Conservation (phyloP, 768 basidiomycete genomes). For the Suillus lakei region DNA sequence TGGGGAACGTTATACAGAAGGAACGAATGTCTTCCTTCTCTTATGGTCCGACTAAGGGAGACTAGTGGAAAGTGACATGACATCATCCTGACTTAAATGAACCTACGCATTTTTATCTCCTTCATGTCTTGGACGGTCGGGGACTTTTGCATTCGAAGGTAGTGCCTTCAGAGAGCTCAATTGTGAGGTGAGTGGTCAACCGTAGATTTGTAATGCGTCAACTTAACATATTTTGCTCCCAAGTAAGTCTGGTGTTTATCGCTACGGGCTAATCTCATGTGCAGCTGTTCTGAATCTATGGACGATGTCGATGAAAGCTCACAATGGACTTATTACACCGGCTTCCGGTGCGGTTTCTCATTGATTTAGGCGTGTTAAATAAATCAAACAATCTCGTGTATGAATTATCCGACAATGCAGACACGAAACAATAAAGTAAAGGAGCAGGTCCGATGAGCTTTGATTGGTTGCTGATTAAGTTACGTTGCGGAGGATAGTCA, state of each 20-base stretch:
- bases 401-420: neutral
- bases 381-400: neutral
- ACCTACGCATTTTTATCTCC: neutral
- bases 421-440: conserved; percentile 1
- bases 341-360: neutral
- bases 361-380: neutral
- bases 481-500: neutral
- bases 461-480: neutral
- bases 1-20: no score
- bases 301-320: neutral
- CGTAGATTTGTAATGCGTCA: neutral
- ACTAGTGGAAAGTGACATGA: neutral
- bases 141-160: neutral
- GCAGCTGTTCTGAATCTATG: neutral
- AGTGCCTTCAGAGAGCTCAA: neutral
- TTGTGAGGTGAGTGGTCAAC: neutral
- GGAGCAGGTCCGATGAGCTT: neutral
- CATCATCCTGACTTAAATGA: neutral
- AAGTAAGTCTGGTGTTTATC: neutral
- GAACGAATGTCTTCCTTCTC: no score
- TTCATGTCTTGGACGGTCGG: neutral
- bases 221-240: neutral
- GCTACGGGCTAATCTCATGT: neutral
- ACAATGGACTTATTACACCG: neutral
- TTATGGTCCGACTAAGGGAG: no score